phyloP scores from a whole-genome alignment of 192 early-diverging fungal species.

The Backusella mclennaniae region DNA sequence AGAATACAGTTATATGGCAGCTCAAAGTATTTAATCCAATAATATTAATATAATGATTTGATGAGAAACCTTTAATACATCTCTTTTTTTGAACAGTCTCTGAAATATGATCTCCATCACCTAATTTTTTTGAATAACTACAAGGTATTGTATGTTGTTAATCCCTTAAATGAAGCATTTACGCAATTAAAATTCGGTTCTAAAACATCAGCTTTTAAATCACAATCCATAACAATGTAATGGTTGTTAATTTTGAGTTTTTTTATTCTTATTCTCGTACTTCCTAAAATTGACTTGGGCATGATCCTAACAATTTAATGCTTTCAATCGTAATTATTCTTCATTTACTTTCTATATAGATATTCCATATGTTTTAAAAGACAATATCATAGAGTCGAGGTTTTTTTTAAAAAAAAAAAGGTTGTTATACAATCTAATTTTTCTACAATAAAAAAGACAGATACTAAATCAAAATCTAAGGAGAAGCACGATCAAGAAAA shows the following conservation, averaged over 20 bases:
- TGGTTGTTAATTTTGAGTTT: conserved; percentile 41
- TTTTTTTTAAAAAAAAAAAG: conserved; percentile 77
- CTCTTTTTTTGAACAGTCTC: conserved; percentile 95
- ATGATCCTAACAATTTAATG: conserved; percentile 27
- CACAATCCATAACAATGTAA: conserved; percentile 80
- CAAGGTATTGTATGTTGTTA: conserved; percentile 75
- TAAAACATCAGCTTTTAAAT: conserved; percentile 59
- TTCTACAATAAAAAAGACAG: conserved; percentile 70
- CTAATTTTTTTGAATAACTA: conserved; percentile 85
- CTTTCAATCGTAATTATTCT: conserved; percentile 14
- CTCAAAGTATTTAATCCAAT: no score
- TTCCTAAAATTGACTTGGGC: background rate
- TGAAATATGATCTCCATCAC: conserved; percentile 92
- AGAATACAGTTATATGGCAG: no score
- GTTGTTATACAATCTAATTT: conserved; percentile 67
- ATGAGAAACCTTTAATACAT: conserved; percentile 22
- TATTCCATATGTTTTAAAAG: conserved; percentile 15
- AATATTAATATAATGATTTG: no score
- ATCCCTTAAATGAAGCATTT: conserved; percentile 84
- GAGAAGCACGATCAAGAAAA: conserved; percentile 61
- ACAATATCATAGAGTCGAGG: conserved; percentile 27
- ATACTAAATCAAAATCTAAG: conserved; percentile 75
- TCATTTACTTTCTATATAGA: background rate
- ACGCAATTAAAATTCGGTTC: conserved; percentile 77
- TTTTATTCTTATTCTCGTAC: background rate